Evolutionary conservation across 1,139 yeast species (phyloP).

Genomic region (Suhomyces chickasaworum): DNA sequence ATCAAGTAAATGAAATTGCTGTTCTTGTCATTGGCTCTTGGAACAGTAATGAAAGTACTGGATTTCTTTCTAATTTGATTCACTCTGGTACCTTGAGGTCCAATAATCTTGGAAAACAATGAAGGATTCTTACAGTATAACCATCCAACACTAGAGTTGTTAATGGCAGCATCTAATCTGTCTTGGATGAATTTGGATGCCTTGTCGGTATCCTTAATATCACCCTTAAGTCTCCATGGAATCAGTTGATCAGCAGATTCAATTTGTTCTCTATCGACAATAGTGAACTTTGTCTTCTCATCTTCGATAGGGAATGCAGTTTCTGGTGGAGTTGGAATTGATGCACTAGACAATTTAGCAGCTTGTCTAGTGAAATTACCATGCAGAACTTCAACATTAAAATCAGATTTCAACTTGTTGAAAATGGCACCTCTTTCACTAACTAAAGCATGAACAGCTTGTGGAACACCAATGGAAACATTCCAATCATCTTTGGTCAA

Average conservation of each 20-base stretch:
- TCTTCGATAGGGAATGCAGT: slow-evolving; percentile 51
- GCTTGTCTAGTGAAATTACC: slow-evolving; percentile 57
- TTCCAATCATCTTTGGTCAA: slow-evolving; percentile 57
- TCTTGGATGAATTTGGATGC: slow-evolving; percentile 39
- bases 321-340: slow-evolving; percentile 52
- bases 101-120: slow-evolving; percentile 62
- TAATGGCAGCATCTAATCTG: slow-evolving; percentile 37
- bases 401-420: slow-evolving; percentile 56
- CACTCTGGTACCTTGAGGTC: slow-evolving; percentile 74
- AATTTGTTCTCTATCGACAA: slow-evolving; percentile 31
- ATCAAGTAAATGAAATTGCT: slow-evolving; percentile 40
- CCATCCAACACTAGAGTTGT: slow-evolving; percentile 42
- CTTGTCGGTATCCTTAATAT: slow-evolving; percentile 40
- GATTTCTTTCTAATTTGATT: slow-evolving; percentile 61
- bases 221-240: slow-evolving; percentile 67
- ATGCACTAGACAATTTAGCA: slow-evolving; percentile 46
- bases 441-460: slow-evolving; percentile 57
- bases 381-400: slow-evolving; percentile 63
- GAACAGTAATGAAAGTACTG: slow-evolving; percentile 63
- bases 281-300: slow-evolving; percentile 47
- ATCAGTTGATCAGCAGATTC: slow-evolving; percentile 43
- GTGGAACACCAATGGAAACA: slow-evolving; percentile 56
- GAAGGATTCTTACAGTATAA: slow-evolving; percentile 38
- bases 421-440: slow-evolving; percentile 70
- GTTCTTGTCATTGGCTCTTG: slow-evolving; percentile 56